A percentile compares a stretch with the other conserved stretches of the same genome.
These are phyloP conservation scores for Cordyceps farinosa DNA, from an alignment of 2,329 filamentous ascomycete genomes.

Conservation along the genomic window DNA sequence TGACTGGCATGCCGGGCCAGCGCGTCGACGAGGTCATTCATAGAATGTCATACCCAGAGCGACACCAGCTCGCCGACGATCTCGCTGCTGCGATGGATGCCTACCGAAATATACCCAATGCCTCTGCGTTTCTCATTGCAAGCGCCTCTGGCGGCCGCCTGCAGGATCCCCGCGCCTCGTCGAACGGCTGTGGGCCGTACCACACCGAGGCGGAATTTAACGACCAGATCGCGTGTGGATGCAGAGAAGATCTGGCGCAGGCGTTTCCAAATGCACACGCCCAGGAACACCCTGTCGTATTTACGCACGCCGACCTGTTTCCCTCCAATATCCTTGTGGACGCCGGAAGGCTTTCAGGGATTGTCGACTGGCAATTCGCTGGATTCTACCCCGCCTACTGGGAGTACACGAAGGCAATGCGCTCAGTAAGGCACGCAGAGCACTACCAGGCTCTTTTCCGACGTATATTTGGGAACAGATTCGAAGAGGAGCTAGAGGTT, in stretches of 20 bases:
- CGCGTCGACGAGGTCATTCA: conserved; percentile 23
- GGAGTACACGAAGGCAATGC: conserved; percentile 32
- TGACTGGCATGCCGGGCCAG: background rate
- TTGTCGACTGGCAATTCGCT: conserved; percentile 47
- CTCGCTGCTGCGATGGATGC: background rate
- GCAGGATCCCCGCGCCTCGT: conserved; percentile 27
- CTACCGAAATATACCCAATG: conserved; percentile 11
- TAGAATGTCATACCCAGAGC: conserved; percentile 1
- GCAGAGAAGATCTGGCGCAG: conserved; percentile 29
- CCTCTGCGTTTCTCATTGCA: conserved; percentile 30
- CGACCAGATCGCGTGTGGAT: conserved; percentile 25
- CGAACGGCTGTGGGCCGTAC: conserved; percentile 26
- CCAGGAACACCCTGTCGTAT: conserved; percentile 28
- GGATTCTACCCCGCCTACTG: conserved; percentile 46
- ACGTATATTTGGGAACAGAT: background rate
- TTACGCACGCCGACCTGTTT: conserved; percentile 34
- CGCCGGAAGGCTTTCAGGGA: conserved; percentile 31
- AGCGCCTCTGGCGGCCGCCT: conserved; percentile 29
- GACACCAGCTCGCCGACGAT: conserved; percentile 5
- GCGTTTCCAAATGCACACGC: background rate
- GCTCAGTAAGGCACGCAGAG: background rate
- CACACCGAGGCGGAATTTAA: conserved; percentile 32
- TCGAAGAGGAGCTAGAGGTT: background rate
- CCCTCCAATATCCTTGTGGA: conserved; percentile 32
- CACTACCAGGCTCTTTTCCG: conserved; percentile 7